phyloP scores from a whole-genome alignment of 106 monocot species.

The Apostasia ramifera region DNA sequence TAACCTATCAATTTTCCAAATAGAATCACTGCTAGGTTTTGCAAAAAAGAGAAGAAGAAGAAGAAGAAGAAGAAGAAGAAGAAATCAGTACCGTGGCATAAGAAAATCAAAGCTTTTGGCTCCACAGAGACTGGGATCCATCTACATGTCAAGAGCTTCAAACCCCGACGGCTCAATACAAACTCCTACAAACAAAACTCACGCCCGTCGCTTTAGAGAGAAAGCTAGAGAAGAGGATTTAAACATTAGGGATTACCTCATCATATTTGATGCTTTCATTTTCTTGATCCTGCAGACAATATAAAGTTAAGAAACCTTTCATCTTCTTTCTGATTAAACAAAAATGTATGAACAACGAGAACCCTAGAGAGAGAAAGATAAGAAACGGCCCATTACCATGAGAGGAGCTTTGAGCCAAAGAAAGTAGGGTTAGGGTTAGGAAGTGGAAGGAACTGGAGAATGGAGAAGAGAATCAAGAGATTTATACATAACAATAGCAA shows the following conservation, averaged over 20 bases:
- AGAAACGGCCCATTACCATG: too few relatives aligned
- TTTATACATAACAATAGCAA: too few relatives aligned
- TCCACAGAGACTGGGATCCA: constrained; percentile 36
- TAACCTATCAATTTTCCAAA: constrained; percentile 19
- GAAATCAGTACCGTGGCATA: constrained; percentile 44
- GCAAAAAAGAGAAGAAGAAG: background rate
- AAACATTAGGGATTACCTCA: constrained; percentile 5
- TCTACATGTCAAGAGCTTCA: constrained; percentile 45
- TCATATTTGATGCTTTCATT: constrained; percentile 14
- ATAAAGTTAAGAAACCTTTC: too few relatives aligned
- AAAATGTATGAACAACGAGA: too few relatives aligned
- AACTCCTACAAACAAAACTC: constrained; percentile 18
- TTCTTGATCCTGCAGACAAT: background rate
- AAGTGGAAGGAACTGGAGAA: too few relatives aligned
- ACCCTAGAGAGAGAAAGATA: too few relatives aligned
- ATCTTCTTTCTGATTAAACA: too few relatives aligned
- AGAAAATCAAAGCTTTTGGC: constrained; percentile 45
- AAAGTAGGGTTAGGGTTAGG: too few relatives aligned
- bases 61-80: background rate
- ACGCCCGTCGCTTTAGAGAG: background rate
- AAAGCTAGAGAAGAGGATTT: background rate
- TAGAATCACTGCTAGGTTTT: background rate
- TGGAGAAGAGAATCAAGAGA: too few relatives aligned
- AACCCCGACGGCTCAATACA: constrained; percentile 30
- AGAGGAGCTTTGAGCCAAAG: too few relatives aligned